Percentiles rank a stretch among this genome's conserved stretches.
These are phyloP conservation scores for Botryotinia narcissicola DNA, from an alignment of 2,329 filamentous ascomycete species.

Conservation along the genomic window DNA sequence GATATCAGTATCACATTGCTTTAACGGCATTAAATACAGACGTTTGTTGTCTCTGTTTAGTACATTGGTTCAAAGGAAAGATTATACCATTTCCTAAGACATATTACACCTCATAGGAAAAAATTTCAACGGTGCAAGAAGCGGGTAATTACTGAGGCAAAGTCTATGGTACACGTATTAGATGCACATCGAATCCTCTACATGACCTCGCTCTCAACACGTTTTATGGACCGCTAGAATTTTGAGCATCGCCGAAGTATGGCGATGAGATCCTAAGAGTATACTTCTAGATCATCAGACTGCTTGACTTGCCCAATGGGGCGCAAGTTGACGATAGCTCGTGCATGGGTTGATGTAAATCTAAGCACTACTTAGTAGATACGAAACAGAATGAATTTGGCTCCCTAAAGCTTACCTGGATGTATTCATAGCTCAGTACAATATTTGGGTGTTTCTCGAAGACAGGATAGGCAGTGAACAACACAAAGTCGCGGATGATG, in stretches of 20 bases:
- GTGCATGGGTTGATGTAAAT: background rate
- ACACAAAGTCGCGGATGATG: background rate
- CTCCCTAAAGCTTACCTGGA: background rate
- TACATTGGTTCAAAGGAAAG: background rate
- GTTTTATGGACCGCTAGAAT: background rate
- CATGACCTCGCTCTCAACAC: background rate
- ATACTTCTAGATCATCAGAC: background rate
- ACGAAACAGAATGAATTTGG: background rate
- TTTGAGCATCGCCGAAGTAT: fast-evolving
- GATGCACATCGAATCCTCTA: background rate
- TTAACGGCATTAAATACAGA: background rate
- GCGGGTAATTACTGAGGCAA: background rate
- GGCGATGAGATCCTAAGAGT: background rate
- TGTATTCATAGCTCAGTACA: background rate
- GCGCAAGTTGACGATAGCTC: background rate
- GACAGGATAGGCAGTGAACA: no score
- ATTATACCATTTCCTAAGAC: background rate
- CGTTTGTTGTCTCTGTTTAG: no score
- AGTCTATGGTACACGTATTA: background rate
- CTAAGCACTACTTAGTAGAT: background rate
- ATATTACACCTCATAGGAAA: background rate
- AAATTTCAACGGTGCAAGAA: background rate
- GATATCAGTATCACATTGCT: background rate
- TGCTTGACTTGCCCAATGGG: background rate
- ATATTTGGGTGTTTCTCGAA: background rate